Evolutionary conservation across 768 basidiomycete species (phyloP).

Genomic region (Leccinum disarticulatum): DNA sequence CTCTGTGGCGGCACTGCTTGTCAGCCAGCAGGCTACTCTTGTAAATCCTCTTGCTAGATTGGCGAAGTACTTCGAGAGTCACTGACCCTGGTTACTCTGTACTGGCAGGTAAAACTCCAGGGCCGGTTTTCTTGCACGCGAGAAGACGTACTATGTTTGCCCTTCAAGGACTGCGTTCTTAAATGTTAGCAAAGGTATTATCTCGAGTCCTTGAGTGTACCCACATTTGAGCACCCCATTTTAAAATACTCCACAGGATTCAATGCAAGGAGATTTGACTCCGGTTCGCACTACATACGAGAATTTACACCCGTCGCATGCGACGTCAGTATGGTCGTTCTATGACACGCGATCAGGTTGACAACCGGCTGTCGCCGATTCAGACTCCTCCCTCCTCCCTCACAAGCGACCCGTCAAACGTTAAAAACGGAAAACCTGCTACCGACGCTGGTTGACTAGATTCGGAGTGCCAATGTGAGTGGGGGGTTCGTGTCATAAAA

Average conservation of each 20-base stretch:
- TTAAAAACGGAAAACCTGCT: background rate
- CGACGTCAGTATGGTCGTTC: background rate
- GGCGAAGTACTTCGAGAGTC: background rate
- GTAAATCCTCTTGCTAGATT: background rate
- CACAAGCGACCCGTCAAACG: slow-evolving; percentile 9
- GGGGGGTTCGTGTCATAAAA: background rate
- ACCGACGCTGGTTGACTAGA: background rate
- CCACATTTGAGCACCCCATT: background rate
- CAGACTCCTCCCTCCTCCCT: background rate
- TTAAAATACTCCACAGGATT: background rate
- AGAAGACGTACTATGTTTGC: background rate
- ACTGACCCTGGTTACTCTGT: background rate
- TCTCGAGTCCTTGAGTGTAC: background rate
- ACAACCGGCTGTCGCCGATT: slow-evolving; percentile 5
- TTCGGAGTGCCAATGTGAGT: slow-evolving; percentile 3
- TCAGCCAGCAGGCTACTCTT: background rate
- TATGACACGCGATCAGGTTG: slow-evolving; percentile 4
- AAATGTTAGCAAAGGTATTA: background rate
- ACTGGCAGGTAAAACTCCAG: background rate
- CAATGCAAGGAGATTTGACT: background rate
- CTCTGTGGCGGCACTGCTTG: background rate
- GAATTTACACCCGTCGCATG: background rate
- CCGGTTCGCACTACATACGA: background rate
- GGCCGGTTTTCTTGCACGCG: background rate
- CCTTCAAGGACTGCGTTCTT: background rate